Conservation (phyloP, 495 filamentous ascomycete species). For the Oidiodendron maius region DNA sequence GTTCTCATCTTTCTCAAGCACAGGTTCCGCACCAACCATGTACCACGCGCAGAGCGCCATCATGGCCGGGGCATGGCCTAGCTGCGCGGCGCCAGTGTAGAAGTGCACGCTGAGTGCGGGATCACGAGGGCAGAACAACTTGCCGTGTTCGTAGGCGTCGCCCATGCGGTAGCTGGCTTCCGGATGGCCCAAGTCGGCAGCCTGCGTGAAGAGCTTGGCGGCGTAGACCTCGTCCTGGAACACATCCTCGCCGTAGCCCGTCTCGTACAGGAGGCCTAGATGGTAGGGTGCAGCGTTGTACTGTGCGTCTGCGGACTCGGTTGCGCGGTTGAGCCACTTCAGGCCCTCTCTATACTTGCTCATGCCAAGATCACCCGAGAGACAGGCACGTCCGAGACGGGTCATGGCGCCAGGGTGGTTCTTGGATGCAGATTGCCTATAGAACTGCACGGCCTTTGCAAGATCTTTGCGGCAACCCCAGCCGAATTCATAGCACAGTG, state of each 20-base stretch:
- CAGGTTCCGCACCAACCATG: conserved; percentile 87
- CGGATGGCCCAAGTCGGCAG: conserved; percentile 83
- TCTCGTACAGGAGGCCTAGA: conserved; percentile 79
- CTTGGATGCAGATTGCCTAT: conserved; percentile 83
- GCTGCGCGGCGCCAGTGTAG: conserved; percentile 86
- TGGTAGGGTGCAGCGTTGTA: conserved; percentile 94
- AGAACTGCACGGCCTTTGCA: conserved; percentile 87
- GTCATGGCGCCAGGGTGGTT: conserved; percentile 94
- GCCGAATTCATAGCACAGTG: conserved; percentile 94
- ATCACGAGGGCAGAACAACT: conserved; percentile 79
- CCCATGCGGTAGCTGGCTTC: conserved; percentile 83
- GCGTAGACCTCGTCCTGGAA: conserved; percentile 88
- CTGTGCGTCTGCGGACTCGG: conserved; percentile 81
- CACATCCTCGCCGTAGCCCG: conserved; percentile 84
- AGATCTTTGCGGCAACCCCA: conserved; percentile 90
- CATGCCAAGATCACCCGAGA: conserved; percentile 81
- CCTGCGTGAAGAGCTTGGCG: conserved; percentile 89
- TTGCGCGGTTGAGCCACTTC: conserved; percentile 93
- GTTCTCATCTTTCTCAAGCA: conserved; percentile 88
- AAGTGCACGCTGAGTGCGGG: conserved; percentile 94
- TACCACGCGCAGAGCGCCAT: conserved; percentile 99
- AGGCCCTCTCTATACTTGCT: conserved; percentile 87
- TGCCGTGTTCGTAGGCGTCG: conserved; percentile 95
- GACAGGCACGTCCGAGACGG: conserved; percentile 82
- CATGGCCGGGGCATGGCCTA: conserved; percentile 84